phyloP scores from a whole-genome alignment of 1,284 basidiomycete genomes.

The Amylostereum chailletii region DNA sequence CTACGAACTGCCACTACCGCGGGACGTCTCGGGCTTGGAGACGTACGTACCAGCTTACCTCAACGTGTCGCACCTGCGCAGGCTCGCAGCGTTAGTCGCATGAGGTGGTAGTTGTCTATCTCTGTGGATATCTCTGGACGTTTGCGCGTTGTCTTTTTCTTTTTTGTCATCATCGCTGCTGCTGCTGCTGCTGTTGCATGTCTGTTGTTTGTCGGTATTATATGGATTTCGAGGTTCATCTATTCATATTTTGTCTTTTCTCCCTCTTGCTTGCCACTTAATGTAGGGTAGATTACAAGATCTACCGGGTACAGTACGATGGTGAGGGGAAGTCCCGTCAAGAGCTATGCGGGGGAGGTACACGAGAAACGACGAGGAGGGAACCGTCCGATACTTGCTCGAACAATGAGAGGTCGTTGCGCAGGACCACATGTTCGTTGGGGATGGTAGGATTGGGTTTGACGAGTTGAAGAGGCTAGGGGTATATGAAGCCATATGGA shows the following conservation, averaged over 20 bases:
- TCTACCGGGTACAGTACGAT: not conserved
- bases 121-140: no score
- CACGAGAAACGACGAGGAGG: conserved; percentile 3
- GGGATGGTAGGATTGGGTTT: conserved; percentile 9
- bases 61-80: conserved; percentile 75
- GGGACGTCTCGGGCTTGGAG: conserved; percentile 82
- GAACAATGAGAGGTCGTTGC: conserved; percentile 13
- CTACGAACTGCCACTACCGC: conserved; percentile 80
- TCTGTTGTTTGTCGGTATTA: not conserved
- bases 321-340: not conserved
- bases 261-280: no score
- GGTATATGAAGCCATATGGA: not conserved
- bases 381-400: conserved; percentile 18
- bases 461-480: conserved; percentile 10
- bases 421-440: conserved; percentile 6
- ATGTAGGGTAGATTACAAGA: no score
- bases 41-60: conserved; percentile 85
- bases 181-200: not conserved
- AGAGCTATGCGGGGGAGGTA: not conserved
- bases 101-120: conserved; percentile 23
- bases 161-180: not conserved
- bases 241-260: no score
- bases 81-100: conserved; percentile 75
- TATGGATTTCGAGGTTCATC: no score
- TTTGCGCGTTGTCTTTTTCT: not conserved